Percentiles rank a stretch among this genome's conserved stretches.
Conservation (phyloP, 2,329 filamentous ascomycete species). For the Colletotrichum liaoningense region DNA sequence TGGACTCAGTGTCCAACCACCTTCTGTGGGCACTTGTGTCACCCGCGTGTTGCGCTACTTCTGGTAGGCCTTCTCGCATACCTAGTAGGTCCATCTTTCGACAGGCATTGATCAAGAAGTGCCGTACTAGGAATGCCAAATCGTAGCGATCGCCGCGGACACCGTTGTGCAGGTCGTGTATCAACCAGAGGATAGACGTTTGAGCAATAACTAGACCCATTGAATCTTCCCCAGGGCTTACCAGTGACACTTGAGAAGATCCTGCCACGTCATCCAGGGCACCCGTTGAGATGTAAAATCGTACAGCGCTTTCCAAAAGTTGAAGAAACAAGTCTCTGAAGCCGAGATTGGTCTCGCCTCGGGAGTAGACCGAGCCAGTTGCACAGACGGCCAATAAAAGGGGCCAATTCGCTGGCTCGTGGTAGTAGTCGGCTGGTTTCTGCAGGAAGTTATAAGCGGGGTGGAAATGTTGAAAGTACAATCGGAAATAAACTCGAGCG, state of each 20-base stretch:
- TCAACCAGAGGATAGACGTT: neutral
- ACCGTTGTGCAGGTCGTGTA: neutral
- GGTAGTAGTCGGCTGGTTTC: neutral
- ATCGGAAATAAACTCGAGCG: conserved; percentile 5
- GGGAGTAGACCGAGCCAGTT: neutral
- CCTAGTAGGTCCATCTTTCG: neutral
- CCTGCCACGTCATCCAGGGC: neutral
- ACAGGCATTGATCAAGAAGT: neutral
- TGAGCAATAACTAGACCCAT: neutral
- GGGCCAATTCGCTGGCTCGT: neutral
- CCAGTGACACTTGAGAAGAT: neutral
- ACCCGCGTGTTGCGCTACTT: neutral
- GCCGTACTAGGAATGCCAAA: neutral
- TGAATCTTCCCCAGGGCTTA: neutral
- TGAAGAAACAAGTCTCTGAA: neutral
- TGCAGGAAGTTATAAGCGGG: conserved; percentile 20
- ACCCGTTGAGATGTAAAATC: neutral
- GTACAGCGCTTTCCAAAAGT: neutral
- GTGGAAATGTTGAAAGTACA: conserved; percentile 28
- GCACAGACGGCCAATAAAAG: neutral
- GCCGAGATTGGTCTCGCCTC: neutral
- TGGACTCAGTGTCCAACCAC: neutral
- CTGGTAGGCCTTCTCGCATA: neutral
- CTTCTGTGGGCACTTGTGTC: neutral
- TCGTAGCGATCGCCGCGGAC: neutral